Percentiles rank a stretch among this genome's conserved stretches.
Conservation (phyloP, 1,284 basidiomycete genomes). For the Irpex lacteus region DNA sequence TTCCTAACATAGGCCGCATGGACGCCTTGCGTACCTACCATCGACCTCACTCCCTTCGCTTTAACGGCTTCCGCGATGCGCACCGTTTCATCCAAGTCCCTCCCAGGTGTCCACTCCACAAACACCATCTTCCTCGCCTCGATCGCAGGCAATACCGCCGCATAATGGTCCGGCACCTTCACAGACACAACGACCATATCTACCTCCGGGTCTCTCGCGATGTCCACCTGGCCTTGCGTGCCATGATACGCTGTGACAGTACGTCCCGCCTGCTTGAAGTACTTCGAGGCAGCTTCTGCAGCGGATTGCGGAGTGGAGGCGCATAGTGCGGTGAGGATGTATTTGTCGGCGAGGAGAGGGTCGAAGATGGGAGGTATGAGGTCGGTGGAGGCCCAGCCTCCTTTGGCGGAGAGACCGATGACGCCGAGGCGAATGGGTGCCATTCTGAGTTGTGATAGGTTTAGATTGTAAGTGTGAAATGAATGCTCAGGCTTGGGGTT, state of each 20-base stretch:
- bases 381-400: conserved; percentile 29
- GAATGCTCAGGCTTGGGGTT: no score
- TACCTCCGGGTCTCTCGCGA: conserved; percentile 33
- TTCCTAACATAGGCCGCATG: conserved; percentile 25
- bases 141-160: conserved; percentile 28
- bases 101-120: conserved; percentile 39
- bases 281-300: conserved; percentile 24
- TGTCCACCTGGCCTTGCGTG: conserved; percentile 16
- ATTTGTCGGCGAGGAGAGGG: conserved; percentile 17
- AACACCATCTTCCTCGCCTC: conserved; percentile 37
- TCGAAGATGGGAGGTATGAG: conserved; percentile 25
- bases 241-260: conserved; percentile 30
- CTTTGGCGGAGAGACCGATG: conserved; percentile 31
- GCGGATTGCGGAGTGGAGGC: conserved; percentile 28
- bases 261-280: conserved; percentile 18
- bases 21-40: conserved; percentile 34
- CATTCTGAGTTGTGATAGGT: not conserved
- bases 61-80: conserved; percentile 32
- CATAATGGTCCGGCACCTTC: conserved; percentile 28
- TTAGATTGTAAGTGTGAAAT: not conserved
- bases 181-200: conserved; percentile 36
- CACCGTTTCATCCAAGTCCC: conserved; percentile 25
- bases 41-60: conserved; percentile 28
- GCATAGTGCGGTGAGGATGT: conserved; percentile 13
- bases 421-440: conserved; percentile 29